Evolutionary conservation across 352 stramenopile species (phyloP).

Genomic region (Globisporangium barbulae): DNA sequence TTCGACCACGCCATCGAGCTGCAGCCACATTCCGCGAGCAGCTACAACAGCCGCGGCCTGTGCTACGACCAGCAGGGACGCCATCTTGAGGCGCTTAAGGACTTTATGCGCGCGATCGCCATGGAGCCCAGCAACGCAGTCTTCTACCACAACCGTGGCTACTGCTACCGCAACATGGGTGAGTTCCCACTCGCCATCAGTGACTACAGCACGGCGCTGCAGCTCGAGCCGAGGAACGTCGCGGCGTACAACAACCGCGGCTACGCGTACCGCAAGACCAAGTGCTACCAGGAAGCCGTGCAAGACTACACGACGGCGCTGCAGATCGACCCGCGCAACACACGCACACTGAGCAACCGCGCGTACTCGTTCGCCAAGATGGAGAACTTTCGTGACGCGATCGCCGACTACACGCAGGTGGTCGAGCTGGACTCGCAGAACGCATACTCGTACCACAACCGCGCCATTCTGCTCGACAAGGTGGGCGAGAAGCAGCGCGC

Average conservation of each 20-base stretch:
- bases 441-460: constrained; percentile 83
- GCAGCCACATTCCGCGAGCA: constrained; percentile 55
- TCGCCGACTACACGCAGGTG: constrained; percentile 78
- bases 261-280: constrained; percentile 77
- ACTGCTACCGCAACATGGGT: constrained; percentile 81
- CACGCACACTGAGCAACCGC: constrained; percentile 81
- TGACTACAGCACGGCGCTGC: constrained; percentile 66
- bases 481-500: constrained; percentile 43
- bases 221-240: constrained; percentile 64
- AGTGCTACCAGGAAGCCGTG: constrained; percentile 61
- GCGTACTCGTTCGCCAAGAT: constrained; percentile 86
- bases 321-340: constrained; percentile 67
- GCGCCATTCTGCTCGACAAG: constrained; percentile 77
- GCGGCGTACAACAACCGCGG: constrained; percentile 84
- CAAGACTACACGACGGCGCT: constrained; percentile 76
- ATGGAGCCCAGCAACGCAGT: constrained; percentile 73
- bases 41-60: constrained; percentile 80
- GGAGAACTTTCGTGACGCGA: constrained; percentile 51
- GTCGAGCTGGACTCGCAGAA: constrained; percentile 68
- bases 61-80: constrained; percentile 67
- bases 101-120: constrained; percentile 62
- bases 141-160: constrained; percentile 85
- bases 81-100: constrained; percentile 62
- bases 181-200: constrained; percentile 59
- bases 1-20: constrained; percentile 66